phyloP scores from a whole-genome alignment of 345 rosid species.

The Dimocarpus longan region DNA sequence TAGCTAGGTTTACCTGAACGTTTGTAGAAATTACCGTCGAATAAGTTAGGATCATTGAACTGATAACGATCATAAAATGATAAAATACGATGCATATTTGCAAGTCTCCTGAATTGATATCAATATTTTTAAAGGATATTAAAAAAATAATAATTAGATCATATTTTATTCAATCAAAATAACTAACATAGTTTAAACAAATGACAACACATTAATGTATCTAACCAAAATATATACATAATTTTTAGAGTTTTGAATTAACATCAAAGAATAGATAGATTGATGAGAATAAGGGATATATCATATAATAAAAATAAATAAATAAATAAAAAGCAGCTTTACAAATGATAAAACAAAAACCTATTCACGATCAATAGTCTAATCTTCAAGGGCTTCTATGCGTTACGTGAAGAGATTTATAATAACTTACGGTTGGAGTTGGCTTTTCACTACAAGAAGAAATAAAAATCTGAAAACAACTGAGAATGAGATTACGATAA shows the following conservation, averaged over 20 bases:
- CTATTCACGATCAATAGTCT: no score
- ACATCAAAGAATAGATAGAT: neutral
- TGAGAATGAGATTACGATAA: neutral
- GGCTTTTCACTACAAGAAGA: no score
- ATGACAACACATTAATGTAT: neutral
- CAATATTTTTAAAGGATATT: no score
- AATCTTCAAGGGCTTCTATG: no score
- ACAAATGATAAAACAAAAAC: no score
- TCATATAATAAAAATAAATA: neutral
- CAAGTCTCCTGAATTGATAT: no score
- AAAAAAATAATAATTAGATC: neutral
- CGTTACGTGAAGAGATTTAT: no score
- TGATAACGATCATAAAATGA: neutral
- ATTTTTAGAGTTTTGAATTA: no score
- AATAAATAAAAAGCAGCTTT: no score
- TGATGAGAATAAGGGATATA: neutral
- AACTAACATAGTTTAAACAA: neutral
- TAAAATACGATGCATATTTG: neutral
- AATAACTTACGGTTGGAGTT: no score
- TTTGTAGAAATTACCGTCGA: neutral
- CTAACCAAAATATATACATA: no score
- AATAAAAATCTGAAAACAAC: neutral
- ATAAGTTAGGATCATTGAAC: neutral
- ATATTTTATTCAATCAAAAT: neutral
- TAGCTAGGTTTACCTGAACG: slow-evolving; percentile 13